phyloP scores from a whole-genome alignment of 164 flowering plant genomes.

The Chimonanthus praecox region DNA sequence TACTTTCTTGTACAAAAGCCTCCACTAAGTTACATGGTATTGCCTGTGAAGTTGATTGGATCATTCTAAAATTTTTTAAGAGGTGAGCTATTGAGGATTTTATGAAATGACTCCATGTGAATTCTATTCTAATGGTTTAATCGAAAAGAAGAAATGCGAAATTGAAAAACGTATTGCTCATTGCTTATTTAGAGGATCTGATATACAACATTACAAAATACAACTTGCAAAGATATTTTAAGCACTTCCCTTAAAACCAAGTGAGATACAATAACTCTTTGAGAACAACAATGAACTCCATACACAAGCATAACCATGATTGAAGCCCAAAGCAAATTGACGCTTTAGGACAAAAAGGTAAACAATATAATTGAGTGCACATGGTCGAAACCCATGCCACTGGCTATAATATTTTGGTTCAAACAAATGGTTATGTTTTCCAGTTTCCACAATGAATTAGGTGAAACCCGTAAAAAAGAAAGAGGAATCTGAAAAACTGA shows the following conservation, averaged over 20 bases:
- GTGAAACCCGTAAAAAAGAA: too few species aligned
- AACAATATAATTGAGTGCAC: background rate
- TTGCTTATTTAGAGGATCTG: slow-evolving; percentile 13
- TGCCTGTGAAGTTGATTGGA: background rate
- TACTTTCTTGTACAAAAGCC: background rate
- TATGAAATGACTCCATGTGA: background rate
- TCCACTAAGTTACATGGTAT: background rate
- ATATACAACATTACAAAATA: background rate
- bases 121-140: background rate
- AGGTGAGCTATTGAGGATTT: background rate
- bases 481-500: too few species aligned
- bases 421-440: background rate
- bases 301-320: background rate
- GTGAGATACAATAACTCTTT: background rate
- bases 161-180: slow-evolving; percentile 17
- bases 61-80: background rate
- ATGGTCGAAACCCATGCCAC: background rate
- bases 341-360: background rate
- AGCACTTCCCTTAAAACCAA: background rate
- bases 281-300: background rate
- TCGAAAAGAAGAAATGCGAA: slow-evolving; percentile 13
- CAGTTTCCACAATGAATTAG: background rate
- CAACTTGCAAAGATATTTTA: too few species aligned
- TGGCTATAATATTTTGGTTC: background rate
- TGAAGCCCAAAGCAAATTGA: background rate